Conservation (phyloP, 495 filamentous ascomycete genomes). For the Tuber microsphaerosporum region DNA sequence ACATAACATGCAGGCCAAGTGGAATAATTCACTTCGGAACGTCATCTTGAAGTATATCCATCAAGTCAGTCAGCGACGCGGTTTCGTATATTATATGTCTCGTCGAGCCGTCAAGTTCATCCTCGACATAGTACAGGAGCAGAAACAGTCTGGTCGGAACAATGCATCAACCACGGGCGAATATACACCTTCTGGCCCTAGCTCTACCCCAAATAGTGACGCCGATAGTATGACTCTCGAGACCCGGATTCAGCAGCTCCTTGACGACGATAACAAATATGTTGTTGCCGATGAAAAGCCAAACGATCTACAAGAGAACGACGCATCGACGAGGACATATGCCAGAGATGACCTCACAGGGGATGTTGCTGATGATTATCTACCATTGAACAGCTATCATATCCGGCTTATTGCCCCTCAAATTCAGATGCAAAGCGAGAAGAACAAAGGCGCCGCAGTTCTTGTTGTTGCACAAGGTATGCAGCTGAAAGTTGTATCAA, state of each 20-base stretch:
- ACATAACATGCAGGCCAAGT: constrained; percentile 94
- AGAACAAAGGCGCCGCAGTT: constrained; percentile 86
- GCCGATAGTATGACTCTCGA: constrained; percentile 50
- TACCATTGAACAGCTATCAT: constrained; percentile 88
- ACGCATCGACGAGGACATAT: constrained; percentile 42
- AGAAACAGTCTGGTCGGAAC: constrained; percentile 54
- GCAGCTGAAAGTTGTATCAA: constrained; percentile 91
- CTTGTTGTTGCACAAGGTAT: constrained; percentile 93
- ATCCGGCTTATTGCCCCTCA: constrained; percentile 92
- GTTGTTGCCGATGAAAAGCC: constrained; percentile 62
- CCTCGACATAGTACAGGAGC: constrained; percentile 91
- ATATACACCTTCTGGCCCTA: constrained; percentile 42
- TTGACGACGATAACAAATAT: constrained; percentile 76
- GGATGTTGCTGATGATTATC: constrained; percentile 80
- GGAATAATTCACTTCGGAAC: constrained; percentile 93
- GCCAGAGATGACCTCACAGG: constrained; percentile 55
- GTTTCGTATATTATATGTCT: constrained; percentile 97
- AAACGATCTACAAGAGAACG: constrained; percentile 31
- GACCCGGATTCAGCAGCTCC: constrained; percentile 77
- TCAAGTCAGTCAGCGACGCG: constrained; percentile 89
- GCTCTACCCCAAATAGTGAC: constrained; percentile 50
- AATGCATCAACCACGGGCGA: constrained; percentile 43
- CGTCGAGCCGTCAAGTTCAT: constrained; percentile 95
- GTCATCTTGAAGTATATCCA: constrained; percentile 96
- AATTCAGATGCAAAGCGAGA: constrained; percentile 95